These are phyloP conservation scores for Logfia minima DNA, from an alignment of 129 eudicot species.

Conservation along the genomic window DNA sequence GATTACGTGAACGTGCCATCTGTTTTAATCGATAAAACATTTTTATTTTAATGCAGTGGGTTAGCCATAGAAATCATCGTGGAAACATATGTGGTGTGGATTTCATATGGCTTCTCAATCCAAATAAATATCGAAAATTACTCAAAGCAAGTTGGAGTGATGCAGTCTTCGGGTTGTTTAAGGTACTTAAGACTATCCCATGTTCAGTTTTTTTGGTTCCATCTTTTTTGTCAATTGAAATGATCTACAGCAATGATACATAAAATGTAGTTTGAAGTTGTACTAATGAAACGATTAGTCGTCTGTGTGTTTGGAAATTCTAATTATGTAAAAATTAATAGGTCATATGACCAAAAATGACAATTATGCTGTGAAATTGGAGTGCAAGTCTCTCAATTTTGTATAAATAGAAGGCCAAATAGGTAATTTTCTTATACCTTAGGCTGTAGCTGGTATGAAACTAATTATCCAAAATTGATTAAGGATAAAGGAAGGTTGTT, in stretches of 20 bases:
- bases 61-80: slow-evolving; percentile 95
- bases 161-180: slow-evolving; percentile 87
- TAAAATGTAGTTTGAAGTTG: neutral
- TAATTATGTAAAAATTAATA: too few species aligned
- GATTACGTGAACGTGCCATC: neutral
- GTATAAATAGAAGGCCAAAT: neutral
- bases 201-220: slow-evolving; percentile 9
- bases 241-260: neutral
- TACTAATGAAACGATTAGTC: neutral
- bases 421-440: neutral
- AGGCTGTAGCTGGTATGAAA: neutral
- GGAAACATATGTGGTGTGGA: slow-evolving; percentile 99
- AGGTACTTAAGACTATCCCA: slow-evolving; percentile 43
- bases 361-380: neutral
- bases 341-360: neutral
- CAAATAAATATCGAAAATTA: slow-evolving; percentile 76
- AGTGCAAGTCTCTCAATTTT: neutral
- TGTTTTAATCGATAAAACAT: neutral
- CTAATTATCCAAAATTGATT: too few species aligned
- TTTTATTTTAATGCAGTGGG: slow-evolving; percentile 59
- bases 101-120: slow-evolving; percentile 98
- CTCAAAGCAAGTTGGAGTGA: slow-evolving; percentile 94
- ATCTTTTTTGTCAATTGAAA: neutral
- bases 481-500: neutral
- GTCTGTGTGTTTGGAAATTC: neutral